phyloP scores from a whole-genome alignment of 2,329 filamentous ascomycete genomes.

The Hypocrella siamensis region DNA sequence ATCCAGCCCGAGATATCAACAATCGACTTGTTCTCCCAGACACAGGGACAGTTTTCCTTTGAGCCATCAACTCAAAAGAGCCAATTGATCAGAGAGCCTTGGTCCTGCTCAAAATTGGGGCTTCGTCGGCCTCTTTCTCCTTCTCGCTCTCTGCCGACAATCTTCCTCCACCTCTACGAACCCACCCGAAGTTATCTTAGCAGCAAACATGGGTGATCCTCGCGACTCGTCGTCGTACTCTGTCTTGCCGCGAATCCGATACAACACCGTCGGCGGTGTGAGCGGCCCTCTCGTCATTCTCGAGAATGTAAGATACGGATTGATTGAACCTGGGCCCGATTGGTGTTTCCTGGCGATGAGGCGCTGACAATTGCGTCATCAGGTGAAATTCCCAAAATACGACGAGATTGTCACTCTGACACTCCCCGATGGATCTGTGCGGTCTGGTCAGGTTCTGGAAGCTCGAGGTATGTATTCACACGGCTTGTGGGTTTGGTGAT shows the following conservation, averaged over 20 bases:
- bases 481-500: neutral
- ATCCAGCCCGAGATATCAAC: constrained; percentile 8
- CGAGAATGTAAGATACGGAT: constrained; percentile 54
- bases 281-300: constrained; percentile 96
- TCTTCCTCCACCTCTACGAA: neutral
- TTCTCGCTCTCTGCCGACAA: neutral
- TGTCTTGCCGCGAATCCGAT: constrained; percentile 53
- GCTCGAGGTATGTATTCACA: constrained; percentile 57
- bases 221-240: constrained; percentile 45
- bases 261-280: constrained; percentile 97
- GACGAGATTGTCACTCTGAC: constrained; percentile 97
- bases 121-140: too few relatives aligned
- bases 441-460: constrained; percentile 92
- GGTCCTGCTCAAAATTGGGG: too few relatives aligned
- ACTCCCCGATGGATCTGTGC: constrained; percentile 83
- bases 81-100: too few relatives aligned
- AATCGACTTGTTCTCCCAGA: constrained; percentile 5
- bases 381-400: constrained; percentile 96
- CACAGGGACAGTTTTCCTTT: too few relatives aligned
- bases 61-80: too few relatives aligned
- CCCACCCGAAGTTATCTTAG: constrained; percentile 3
- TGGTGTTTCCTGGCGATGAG: neutral
- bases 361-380: constrained; percentile 12
- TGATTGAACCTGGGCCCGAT: neutral
- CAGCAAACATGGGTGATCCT: constrained; percentile 34